Percentiles rank a stretch among this genome's conserved stretches.
Evolutionary conservation across 805 yeast genomes (phyloP).

Genomic region (Kurtzmaniella fragi): DNA sequence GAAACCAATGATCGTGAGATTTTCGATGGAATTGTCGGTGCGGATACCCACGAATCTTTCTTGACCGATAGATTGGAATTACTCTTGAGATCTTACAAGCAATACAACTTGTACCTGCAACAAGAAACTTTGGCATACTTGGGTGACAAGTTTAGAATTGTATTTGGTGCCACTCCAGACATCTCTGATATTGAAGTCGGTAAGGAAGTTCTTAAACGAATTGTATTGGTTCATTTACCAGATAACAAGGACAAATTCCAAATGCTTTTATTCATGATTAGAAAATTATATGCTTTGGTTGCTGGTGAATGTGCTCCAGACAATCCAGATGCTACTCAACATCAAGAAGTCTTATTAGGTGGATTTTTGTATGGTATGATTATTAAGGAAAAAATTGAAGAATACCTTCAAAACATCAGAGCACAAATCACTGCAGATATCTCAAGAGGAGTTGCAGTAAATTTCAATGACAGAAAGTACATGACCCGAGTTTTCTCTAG

Average conservation of each 20-base stretch:
- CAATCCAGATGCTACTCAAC: slow-evolving; percentile 98
- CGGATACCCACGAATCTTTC: slow-evolving; percentile 83
- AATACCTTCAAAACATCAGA: slow-evolving; percentile 70
- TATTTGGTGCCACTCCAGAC: slow-evolving; percentile 84
- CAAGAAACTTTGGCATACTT: slow-evolving; percentile 89
- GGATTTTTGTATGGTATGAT: slow-evolving; percentile 97
- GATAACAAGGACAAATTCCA: slow-evolving; percentile 76
- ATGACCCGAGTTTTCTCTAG: slow-evolving; percentile 73
- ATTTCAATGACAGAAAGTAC: slow-evolving; percentile 79
- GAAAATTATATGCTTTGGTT: slow-evolving; percentile 89
- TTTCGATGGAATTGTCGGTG: slow-evolving; percentile 92
- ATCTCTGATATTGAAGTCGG: slow-evolving; percentile 89
- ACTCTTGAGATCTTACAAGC: slow-evolving; percentile 81
- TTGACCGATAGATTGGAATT: slow-evolving; percentile 97
- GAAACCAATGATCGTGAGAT: slow-evolving; percentile 94
- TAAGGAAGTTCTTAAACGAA: slow-evolving; percentile 70
- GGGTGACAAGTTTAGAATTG: slow-evolving; percentile 95
- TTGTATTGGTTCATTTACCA: slow-evolving; percentile 84
- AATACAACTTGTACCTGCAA: slow-evolving; percentile 70
- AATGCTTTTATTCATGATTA: slow-evolving; percentile 86
- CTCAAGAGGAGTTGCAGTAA: slow-evolving; percentile 73
- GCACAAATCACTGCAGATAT: slow-evolving; percentile 76
- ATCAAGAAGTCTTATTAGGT: slow-evolving; percentile 92
- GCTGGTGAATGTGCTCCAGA: slow-evolving; percentile 97
- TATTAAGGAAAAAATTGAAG: slow-evolving; percentile 92